Base-by-base conservation (phyloP, 148 eudicot genomes). In the Fagopyrum homotropicum region DNA sequence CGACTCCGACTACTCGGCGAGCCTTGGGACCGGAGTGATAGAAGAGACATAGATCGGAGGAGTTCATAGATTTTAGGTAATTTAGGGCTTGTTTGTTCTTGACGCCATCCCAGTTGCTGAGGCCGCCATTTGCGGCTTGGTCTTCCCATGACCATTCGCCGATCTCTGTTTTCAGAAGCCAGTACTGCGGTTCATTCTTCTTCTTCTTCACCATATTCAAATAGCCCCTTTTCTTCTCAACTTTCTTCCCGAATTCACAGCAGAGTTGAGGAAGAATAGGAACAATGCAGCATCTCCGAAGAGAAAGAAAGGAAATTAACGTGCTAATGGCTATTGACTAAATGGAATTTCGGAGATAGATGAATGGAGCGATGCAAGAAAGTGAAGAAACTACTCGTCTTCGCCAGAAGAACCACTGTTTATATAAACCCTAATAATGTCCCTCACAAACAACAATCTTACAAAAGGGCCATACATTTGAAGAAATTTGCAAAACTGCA, bases 91-190 rank as follows among this genome's bases (percentile, higher is more conserved):
- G 98, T 75, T 89, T 91, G 90, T 90, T 93, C 46, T 85, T 89
- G 7, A 95, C 98, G 0, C 98, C 97, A 74, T 94, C 97, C 98
- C 98, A 94, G 10, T 86, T 90, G 1, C 93, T 81, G 1, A 86
- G 56, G 5, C 92, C 96, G 0, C 73, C 83, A 75, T 94, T 94
- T 56, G 92, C 76, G 0, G 81, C 69, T 83, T 94, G 97, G 73
- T 94, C 97, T 4, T 85, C 90, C 98, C 98, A 94, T 16, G 98
- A 94, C 98, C 98, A 94, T 72, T 88, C 92, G 5, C 86, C 86
- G 50, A 88, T 82, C 73, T 94, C 98, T 22, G 98, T 91, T 79
- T 94, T 94, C 80, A 94, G 69, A 45, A 94, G 81, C 98, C 98
- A 94, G 80, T 85, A 85, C 15, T 82, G 82, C 35, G 29, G 48